A percentile compares a stretch with the other conserved stretches of the same genome.
Evolutionary conservation across 176 grass and related monocot genomes (phyloP).

Genomic region (Rhynchospora pubera): DNA sequence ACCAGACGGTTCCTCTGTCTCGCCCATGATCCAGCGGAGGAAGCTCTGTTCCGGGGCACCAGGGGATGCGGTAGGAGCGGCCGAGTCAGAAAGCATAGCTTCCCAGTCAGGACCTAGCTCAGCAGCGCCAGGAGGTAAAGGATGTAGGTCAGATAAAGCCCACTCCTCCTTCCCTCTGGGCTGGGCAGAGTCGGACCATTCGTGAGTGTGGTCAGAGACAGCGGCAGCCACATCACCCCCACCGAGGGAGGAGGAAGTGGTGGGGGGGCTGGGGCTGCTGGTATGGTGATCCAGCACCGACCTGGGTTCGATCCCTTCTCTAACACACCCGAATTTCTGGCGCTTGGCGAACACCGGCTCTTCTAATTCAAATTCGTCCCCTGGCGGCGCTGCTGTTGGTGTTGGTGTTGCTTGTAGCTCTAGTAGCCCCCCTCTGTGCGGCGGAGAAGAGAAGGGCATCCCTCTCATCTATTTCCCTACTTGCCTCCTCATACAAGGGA

Average conservation of each 20-base stretch:
- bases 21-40: constrained; percentile 86
- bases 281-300: constrained; percentile 79
- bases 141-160: constrained; percentile 46
- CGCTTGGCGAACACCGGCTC: neutral
- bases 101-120: constrained; percentile 60
- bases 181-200: constrained; percentile 34
- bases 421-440: constrained; percentile 40
- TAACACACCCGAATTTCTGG: constrained; percentile 18
- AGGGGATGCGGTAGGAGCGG: constrained; percentile 9
- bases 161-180: constrained; percentile 54
- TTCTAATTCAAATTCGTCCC: neutral
- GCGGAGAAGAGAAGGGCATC: constrained; percentile 38
- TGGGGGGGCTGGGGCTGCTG: constrained; percentile 66
- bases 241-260: constrained; percentile 81
- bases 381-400: neutral
- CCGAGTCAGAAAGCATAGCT: constrained; percentile 34
- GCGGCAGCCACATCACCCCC: constrained; percentile 71
- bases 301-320: constrained; percentile 50
- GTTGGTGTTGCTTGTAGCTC: constrained; percentile 1
- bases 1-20: constrained; percentile 30
- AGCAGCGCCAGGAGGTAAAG: constrained; percentile 34
- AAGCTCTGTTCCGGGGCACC: constrained; percentile 72
- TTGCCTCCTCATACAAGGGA: constrained; percentile 31
- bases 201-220: constrained; percentile 40
- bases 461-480: constrained; percentile 70